These are phyloP conservation scores for Talaromyces sp. DNA, from an alignment of 2,329 filamentous ascomycete genomes.

Conservation along the genomic window DNA sequence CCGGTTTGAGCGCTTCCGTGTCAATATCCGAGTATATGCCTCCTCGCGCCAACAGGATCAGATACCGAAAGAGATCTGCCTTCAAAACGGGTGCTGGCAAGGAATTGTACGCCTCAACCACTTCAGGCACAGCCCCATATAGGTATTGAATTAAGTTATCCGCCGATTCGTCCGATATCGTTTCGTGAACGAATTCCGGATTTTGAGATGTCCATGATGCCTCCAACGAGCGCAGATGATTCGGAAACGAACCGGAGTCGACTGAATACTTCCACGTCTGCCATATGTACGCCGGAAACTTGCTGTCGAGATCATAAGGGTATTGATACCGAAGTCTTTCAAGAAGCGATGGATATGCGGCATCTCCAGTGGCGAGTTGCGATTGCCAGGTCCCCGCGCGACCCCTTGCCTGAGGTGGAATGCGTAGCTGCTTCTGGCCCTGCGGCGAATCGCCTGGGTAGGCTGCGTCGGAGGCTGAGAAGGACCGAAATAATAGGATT, in stretches of 20 bases:
- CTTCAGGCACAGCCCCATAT: constrained; percentile 78
- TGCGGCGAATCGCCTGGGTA: not conserved
- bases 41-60: constrained; percentile 72
- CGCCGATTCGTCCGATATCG: constrained; percentile 88
- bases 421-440: constrained; percentile 9
- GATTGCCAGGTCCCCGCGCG: constrained; percentile 44
- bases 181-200: constrained; percentile 91
- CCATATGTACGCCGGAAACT: constrained; percentile 98
- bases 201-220: constrained; percentile 86
- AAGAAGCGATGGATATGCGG: constrained; percentile 70
- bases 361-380: constrained; percentile 67
- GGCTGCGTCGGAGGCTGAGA: not conserved
- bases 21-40: constrained; percentile 92
- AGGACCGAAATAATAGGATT: constrained; percentile 19
- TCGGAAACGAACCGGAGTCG: constrained; percentile 69
- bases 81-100: constrained; percentile 73
- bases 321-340: constrained; percentile 88
- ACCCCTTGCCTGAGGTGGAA: constrained; percentile 21
- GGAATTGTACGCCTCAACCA: constrained; percentile 72
- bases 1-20: constrained; percentile 78
- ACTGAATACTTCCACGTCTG: constrained; percentile 96
- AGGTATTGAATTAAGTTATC: constrained; percentile 78
- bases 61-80: constrained; percentile 74
- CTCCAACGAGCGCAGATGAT: constrained; percentile 76
- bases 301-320: constrained; percentile 81